A percentile compares a stretch with the other conserved stretches of the same genome.
Evolutionary conservation across 2,329 filamentous ascomycete species (phyloP).

Genomic region (Monascus ruber): DNA sequence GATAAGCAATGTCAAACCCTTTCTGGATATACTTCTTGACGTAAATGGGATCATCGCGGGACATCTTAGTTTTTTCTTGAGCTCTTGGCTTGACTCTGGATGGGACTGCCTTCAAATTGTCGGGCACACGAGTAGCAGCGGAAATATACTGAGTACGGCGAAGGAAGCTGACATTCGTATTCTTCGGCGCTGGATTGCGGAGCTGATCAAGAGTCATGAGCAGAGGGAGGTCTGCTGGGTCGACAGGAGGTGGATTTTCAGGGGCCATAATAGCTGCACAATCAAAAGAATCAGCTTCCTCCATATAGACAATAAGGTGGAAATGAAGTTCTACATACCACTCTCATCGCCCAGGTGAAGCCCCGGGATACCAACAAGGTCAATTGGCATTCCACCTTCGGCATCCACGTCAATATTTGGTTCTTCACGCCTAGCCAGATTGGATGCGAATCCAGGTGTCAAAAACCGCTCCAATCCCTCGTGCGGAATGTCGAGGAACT

Average conservation of each 20-base stretch:
- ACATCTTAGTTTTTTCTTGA: slow-evolving; percentile 23
- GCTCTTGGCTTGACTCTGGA: slow-evolving; percentile 14
- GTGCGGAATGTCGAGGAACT: slow-evolving; percentile 93
- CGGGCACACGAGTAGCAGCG: slow-evolving; percentile 23
- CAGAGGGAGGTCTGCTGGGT: slow-evolving; percentile 74
- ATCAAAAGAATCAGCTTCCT: slow-evolving; percentile 11
- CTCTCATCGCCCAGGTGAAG: slow-evolving; percentile 92
- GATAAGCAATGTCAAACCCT: slow-evolving; percentile 55
- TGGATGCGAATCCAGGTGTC: slow-evolving; percentile 76
- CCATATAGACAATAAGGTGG: slow-evolving; percentile 7
- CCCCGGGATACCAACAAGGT: slow-evolving; percentile 86
- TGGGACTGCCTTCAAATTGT: slow-evolving; percentile 17
- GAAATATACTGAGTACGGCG: slow-evolving; percentile 89
- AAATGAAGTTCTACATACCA: slow-evolving; percentile 44
- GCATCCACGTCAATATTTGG: slow-evolving; percentile 96
- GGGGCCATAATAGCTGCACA: slow-evolving; percentile 67
- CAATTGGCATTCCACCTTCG: slow-evolving; percentile 93
- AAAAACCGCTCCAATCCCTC: slow-evolving; percentile 87
- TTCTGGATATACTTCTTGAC: slow-evolving; percentile 51
- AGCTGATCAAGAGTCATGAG: slow-evolving; percentile 74
- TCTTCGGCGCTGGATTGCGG: slow-evolving; percentile 67
- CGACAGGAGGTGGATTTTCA: slow-evolving; percentile 56
- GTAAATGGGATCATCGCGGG: slow-evolving; percentile 47
- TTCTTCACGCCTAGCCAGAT: slow-evolving; percentile 80
- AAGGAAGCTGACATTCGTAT: slow-evolving; percentile 79